Percentiles rank a stretch among this genome's conserved stretches.
Conservation (phyloP, 208 protist species). For the Leishmania gerbilli region DNA sequence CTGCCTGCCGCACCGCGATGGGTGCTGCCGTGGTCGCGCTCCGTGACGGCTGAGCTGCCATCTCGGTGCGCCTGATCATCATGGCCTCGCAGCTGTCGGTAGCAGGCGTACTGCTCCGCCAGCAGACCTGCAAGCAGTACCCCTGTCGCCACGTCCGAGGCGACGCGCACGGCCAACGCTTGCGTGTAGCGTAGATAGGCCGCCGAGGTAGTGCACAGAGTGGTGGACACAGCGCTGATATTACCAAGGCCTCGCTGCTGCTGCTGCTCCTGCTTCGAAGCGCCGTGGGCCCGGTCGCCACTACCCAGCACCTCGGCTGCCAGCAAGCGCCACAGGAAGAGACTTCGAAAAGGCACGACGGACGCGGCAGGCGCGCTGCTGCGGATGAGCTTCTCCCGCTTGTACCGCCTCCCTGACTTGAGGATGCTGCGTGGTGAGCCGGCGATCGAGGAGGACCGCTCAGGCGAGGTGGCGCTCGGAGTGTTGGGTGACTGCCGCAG, state of each 20-base stretch:
- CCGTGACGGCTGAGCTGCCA: neutral
- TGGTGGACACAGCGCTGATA: neutral
- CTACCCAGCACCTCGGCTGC: slow-evolving; percentile 30
- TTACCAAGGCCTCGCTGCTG: neutral
- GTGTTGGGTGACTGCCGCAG: neutral
- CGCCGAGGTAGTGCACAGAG: slow-evolving; percentile 25
- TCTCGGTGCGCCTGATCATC: neutral
- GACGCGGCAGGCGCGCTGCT: slow-evolving; percentile 40
- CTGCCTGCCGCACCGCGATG: neutral
- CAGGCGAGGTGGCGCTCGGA: neutral
- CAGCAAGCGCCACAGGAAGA: slow-evolving; percentile 40
- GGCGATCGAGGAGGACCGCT: neutral
- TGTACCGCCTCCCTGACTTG: slow-evolving; percentile 50
- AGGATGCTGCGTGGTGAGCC: slow-evolving; percentile 42
- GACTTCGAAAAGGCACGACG: slow-evolving; percentile 34
- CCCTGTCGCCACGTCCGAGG: slow-evolving; percentile 10
- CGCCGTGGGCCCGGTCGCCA: neutral
- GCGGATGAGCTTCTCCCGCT: slow-evolving; percentile 33
- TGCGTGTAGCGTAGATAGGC: slow-evolving; percentile 28
- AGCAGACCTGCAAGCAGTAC: slow-evolving; percentile 22
- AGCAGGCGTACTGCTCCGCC: slow-evolving; percentile 33
- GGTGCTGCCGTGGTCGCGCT: neutral
- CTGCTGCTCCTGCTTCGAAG: neutral
- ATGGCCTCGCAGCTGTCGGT: slow-evolving; percentile 11
- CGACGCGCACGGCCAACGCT: slow-evolving; percentile 27